These are phyloP conservation scores for Ceratocystis alfenasii DNA, from an alignment of 2,329 filamentous ascomycete genomes.

Conservation along the genomic window DNA sequence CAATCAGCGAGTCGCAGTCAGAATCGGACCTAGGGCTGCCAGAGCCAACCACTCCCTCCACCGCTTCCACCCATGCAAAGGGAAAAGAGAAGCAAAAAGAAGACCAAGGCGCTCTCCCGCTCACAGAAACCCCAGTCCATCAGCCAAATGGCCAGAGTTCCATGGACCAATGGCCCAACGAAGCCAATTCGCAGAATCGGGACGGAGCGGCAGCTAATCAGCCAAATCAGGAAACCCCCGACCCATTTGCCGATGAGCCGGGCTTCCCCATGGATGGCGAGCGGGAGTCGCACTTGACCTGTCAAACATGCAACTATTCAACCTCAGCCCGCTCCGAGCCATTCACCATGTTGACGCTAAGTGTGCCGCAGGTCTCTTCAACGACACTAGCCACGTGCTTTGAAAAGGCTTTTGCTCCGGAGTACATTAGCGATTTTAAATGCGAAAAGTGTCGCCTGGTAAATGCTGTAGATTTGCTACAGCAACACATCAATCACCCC, in stretches of 20 bases:
- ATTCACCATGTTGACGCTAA: slow-evolving; percentile 85
- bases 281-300: slow-evolving; percentile 91
- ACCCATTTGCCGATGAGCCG: slow-evolving; percentile 37
- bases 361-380: slow-evolving; percentile 71
- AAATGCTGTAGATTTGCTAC: slow-evolving; percentile 57
- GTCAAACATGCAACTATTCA: slow-evolving; percentile 77
- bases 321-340: slow-evolving; percentile 71
- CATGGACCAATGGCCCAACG: not conserved
- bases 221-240: not conserved
- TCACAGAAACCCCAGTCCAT: not conserved
- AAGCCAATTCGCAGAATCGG: slow-evolving; percentile 18
- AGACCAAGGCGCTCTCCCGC: too few species aligned
- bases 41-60: not conserved
- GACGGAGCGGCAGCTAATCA: not conserved
- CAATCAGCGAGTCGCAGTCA: slow-evolving; percentile 16
- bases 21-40: slow-evolving; percentile 26
- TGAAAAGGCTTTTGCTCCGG: slow-evolving; percentile 85
- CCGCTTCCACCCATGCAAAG: too few species aligned
- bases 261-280: slow-evolving; percentile 87
- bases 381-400: slow-evolving; percentile 81
- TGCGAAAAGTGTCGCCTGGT: slow-evolving; percentile 86
- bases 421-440: slow-evolving; percentile 93
- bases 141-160: too few species aligned
- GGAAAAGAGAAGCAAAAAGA: too few species aligned
- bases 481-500: slow-evolving; percentile 46